Percentiles rank a stretch among this genome's conserved stretches.
These are phyloP conservation scores for Neonectria sp. DNA, from an alignment of 2,329 filamentous ascomycete species.

Conservation along the genomic window DNA sequence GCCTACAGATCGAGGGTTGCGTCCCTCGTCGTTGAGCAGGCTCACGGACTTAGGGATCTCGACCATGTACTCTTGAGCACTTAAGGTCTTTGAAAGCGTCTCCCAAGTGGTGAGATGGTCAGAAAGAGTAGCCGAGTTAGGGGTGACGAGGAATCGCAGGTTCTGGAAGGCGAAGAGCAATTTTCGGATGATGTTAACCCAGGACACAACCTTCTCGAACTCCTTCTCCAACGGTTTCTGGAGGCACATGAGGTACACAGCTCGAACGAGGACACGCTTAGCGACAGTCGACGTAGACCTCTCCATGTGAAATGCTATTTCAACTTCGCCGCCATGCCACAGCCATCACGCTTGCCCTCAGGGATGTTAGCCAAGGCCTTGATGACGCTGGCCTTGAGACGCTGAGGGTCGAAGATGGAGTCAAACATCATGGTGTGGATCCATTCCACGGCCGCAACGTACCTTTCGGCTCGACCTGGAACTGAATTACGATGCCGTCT, in stretches of 20 bases:
- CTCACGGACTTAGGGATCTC: constrained; percentile 79
- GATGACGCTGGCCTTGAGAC: constrained; percentile 75
- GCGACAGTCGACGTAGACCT: constrained; percentile 83
- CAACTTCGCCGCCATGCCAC: constrained; percentile 75
- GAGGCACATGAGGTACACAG: constrained; percentile 88
- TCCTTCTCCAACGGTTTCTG: constrained; percentile 85
- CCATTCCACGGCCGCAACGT: constrained; percentile 86
- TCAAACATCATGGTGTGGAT: constrained; percentile 89
- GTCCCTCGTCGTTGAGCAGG: constrained; percentile 83
- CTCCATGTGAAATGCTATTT: constrained; percentile 86
- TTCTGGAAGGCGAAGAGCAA: constrained; percentile 88
- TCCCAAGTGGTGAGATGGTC: constrained; percentile 88
- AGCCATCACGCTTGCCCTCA: constrained; percentile 89
- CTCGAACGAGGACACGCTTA: constrained; percentile 86
- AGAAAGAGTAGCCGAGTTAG: constrained; percentile 80
- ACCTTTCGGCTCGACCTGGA: constrained; percentile 92
- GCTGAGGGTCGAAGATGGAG: constrained; percentile 84
- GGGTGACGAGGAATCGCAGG: constrained; percentile 87
- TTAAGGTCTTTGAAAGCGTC: constrained; percentile 57
- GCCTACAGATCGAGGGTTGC: constrained; percentile 79
- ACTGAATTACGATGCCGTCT: constrained; percentile 85
- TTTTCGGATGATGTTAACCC: constrained; percentile 83
- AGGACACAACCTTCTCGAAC: constrained; percentile 80
- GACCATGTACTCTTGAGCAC: constrained; percentile 66
- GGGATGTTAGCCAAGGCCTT: constrained; percentile 94